These are phyloP conservation scores for Liquidambar formosana DNA, from an alignment of 164 flowering plant genomes.

Conservation along the genomic window DNA sequence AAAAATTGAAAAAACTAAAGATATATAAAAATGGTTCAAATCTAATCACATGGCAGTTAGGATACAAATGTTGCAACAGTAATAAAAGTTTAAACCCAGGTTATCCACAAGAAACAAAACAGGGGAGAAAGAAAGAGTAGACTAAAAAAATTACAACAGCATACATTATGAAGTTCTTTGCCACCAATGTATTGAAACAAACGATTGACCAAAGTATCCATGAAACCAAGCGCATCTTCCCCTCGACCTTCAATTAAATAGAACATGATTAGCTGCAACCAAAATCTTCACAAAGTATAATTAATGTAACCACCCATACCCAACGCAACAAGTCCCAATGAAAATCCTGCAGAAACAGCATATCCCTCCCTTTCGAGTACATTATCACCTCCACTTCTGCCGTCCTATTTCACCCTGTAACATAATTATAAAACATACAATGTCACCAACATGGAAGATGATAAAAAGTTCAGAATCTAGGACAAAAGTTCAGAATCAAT, in stretches of 20 bases:
- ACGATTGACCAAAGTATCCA: constrained; percentile 68
- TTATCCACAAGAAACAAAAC: background rate
- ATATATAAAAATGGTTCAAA: background rate
- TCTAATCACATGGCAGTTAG: background rate
- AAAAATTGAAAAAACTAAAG: background rate
- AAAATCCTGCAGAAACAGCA: constrained; percentile 95
- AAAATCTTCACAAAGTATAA: background rate
- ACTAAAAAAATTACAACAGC: constrained; percentile 7
- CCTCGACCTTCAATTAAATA: constrained; percentile 72
- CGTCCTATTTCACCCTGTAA: constrained; percentile 91
- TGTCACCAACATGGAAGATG: background rate
- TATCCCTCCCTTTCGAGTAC: constrained; percentile 99
- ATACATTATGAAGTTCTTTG: constrained; percentile 61
- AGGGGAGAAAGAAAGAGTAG: background rate
- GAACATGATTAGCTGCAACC: constrained; percentile 16
- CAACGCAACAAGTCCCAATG: constrained; percentile 86
- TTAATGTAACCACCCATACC: constrained; percentile 42
- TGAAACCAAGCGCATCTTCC: constrained; percentile 66
- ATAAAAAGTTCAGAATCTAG: background rate
- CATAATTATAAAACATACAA: constrained; percentile 7
- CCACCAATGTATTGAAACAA: constrained; percentile 79
- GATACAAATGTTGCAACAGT: constrained; percentile 7
- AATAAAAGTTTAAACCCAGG: constrained; percentile 2
- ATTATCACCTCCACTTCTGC: constrained; percentile 95
- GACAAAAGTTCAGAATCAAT: background rate